Evolutionary conservation across 768 basidiomycete genomes (phyloP).

Genomic region (Hypsizygus marmoreus): DNA sequence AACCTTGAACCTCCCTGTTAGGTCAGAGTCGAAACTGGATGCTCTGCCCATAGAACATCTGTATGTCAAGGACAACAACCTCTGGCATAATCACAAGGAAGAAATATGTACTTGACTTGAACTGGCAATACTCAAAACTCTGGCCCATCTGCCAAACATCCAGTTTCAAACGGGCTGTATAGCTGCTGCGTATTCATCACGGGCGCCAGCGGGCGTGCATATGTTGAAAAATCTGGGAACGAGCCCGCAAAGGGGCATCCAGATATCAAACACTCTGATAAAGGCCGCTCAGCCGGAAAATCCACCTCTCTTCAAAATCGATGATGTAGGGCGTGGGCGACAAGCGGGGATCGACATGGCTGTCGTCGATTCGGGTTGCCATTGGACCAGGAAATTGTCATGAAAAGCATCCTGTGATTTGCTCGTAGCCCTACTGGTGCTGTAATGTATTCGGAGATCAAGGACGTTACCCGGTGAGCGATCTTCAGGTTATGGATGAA

Average conservation of each 20-base stretch:
- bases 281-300: slow-evolving; percentile 20
- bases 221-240: slow-evolving; percentile 12
- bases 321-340: slow-evolving; percentile 30
- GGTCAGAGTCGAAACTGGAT: too few relatives aligned
- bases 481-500: slow-evolving; percentile 24
- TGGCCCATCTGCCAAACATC: slow-evolving; percentile 31
- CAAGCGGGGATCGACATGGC: not conserved
- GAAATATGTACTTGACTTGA: too few relatives aligned
- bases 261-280: slow-evolving; percentile 12
- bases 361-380: slow-evolving; percentile 28
- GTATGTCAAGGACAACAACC: too few relatives aligned
- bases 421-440: too few relatives aligned
- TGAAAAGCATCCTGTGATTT: slow-evolving; percentile 24
- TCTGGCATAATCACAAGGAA: too few relatives aligned
- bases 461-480: slow-evolving; percentile 25
- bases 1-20: too few relatives aligned
- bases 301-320: slow-evolving; percentile 30
- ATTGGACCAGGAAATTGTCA: slow-evolving; percentile 32
- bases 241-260: slow-evolving; percentile 22
- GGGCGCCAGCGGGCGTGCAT: slow-evolving; percentile 20
- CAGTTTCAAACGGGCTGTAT: slow-evolving; percentile 28
- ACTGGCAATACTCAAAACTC: too few relatives aligned
- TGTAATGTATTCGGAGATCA: not conserved
- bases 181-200: slow-evolving; percentile 19
- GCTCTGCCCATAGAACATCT: too few relatives aligned